Evolutionary conservation across 208 protist species (phyloP), one percentile per base, ranked within the genome.

Genomic region (Naegleria fowleri): DNA sequence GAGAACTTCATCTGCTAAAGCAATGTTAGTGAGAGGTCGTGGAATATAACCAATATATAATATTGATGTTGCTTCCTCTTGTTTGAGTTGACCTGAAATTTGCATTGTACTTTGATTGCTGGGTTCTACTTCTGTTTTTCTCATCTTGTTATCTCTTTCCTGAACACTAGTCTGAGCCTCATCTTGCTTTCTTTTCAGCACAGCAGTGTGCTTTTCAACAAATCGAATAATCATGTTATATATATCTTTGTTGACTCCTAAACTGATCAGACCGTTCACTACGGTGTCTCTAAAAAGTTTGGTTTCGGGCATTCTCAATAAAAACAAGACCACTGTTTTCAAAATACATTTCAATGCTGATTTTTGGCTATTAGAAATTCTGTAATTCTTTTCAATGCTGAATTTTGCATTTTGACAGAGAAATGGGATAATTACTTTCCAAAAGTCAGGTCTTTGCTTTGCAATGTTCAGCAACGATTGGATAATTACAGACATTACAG

Each of bases 281-380:
- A 79, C 36, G n/a, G 29, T 36, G 7, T 25, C 6, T 79, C 67
- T 79, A 0, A 25, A 79, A 5, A 36, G 67, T 36, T n/a, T 79
- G n/a, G 67, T 79, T 79, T 79, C 67, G 29, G 67, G 67, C 67
- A 79, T 79, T 79, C 25, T 79, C 29, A 79, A 79, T 79, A 79
- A 79, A 79, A 79, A 79, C 29, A 79, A 79, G 0, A 79, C 9
- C 9, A 9, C 29, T 36, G 16, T 79, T 79, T 79, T 79, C 16
- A 79, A 36, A 36, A 79, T 36, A 79, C 25, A 36, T 33, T 79
- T 79, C 29, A 79, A 79, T 36, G 67, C 9, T 7, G 19, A 33
- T 79, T 79, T 79, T 79, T 79, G 67, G 7, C 6, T 36, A 9
- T 79, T 79, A 13, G 13, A 36, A 79, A 33, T 36, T 36, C 29